A percentile compares a stretch with the other conserved stretches of the same genome.
phyloP scores from a whole-genome alignment of 768 basidiomycete genomes.

The Rhodotorula paludigena region DNA sequence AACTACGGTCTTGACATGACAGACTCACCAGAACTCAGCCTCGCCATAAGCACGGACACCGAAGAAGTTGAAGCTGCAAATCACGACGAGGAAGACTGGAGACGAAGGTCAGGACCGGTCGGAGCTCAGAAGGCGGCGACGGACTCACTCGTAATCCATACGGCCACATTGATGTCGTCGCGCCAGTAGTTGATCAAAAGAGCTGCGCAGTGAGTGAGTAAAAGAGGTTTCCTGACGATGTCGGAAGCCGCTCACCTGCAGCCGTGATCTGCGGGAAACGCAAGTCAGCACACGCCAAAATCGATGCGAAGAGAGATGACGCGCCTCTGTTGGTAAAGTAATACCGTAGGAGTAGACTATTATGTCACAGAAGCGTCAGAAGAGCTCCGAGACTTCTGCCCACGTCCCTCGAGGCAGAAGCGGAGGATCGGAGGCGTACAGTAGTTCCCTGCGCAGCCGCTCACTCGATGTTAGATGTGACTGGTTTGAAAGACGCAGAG shows the following conservation, averaged over 20 bases:
- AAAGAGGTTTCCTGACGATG: too few species aligned
- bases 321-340: neutral
- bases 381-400: too few species aligned
- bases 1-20: neutral
- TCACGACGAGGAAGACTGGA: constrained; percentile 27
- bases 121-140: too few species aligned
- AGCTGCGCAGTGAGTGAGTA: constrained; percentile 34
- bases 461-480: too few species aligned
- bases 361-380: neutral
- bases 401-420: too few species aligned
- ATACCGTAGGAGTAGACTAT: constrained; percentile 35
- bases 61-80: constrained; percentile 39
- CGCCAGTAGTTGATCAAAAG: constrained; percentile 38
- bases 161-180: constrained; percentile 30
- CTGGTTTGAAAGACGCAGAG: neutral
- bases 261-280: constrained; percentile 7
- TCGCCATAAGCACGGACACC: constrained; percentile 39
- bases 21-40: constrained; percentile 47
- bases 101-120: neutral
- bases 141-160: constrained; percentile 8
- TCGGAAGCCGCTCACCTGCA: too few species aligned
- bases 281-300: too few species aligned
- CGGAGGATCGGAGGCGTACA: too few species aligned
- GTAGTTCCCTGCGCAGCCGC: too few species aligned
- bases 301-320: too few species aligned